phyloP scores from a whole-genome alignment of 306 rosid species.

The Canavalia ensiformis region DNA sequence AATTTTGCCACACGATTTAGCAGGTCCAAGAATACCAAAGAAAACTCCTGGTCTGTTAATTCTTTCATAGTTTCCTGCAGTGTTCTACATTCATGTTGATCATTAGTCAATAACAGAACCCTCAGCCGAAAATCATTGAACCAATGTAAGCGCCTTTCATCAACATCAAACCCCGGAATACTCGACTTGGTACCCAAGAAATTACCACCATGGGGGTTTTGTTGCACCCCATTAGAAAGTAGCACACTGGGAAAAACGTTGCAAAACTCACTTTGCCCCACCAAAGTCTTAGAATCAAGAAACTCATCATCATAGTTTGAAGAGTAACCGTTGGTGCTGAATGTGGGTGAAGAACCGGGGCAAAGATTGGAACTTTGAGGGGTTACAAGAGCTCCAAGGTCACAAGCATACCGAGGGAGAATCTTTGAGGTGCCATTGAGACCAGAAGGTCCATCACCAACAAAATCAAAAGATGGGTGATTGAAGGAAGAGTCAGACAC shows the following conservation, averaged over 20 bases:
- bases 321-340: not conserved
- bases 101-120: conserved; percentile 53
- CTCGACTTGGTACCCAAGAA: not conserved
- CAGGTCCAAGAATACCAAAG: conserved; percentile 52
- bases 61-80: conserved; percentile 53
- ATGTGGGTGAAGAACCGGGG: conserved; percentile 2
- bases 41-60: conserved; percentile 33
- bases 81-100: conserved; percentile 53
- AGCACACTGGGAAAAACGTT: not conserved
- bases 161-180: conserved; percentile 2
- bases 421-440: not conserved
- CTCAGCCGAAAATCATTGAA: conserved; percentile 40
- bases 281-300: conserved; percentile 11
- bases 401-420: not conserved
- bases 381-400: not conserved
- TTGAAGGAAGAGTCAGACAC: conserved; percentile 23
- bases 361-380: conserved; percentile 23
- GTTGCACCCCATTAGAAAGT: conserved; percentile 20
- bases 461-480: not conserved
- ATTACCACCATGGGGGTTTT: not conserved
- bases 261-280: conserved; percentile 13
- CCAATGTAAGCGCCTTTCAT: conserved; percentile 25
- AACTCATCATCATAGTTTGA: not conserved
- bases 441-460: not conserved
- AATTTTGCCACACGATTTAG: conserved; percentile 49